Evolutionary conservation across 2,329 filamentous ascomycete genomes (phyloP).

Genomic region (Colletotrichum sp.): DNA sequence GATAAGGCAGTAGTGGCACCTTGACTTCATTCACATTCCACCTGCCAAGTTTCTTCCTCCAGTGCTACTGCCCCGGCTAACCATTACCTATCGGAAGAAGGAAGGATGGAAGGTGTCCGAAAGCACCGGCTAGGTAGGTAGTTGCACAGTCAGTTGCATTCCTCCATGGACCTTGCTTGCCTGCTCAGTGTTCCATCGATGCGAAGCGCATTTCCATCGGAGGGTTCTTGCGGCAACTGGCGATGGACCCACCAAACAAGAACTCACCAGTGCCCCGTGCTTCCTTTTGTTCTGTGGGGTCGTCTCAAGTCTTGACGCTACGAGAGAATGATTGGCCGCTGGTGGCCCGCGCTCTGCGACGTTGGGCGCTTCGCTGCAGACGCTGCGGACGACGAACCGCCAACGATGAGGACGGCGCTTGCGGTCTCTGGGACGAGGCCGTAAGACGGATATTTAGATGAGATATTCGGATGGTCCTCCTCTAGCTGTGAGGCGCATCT

Average conservation of each 20-base stretch:
- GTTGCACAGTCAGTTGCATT: not conserved
- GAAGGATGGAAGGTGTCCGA: not conserved
- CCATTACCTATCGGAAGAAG: not conserved
- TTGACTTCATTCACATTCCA: not conserved
- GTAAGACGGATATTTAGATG: not conserved
- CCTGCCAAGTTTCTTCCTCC: not conserved
- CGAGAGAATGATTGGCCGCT: slow-evolving; percentile 9
- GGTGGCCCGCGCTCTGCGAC: slow-evolving; percentile 7
- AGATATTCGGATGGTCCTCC: not conserved
- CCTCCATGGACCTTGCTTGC: not conserved
- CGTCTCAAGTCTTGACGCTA: slow-evolving; percentile 18
- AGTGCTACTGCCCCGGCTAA: not conserved
- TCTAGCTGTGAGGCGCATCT: not conserved
- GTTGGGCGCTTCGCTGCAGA: slow-evolving; percentile 16
- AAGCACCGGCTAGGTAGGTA: not conserved
- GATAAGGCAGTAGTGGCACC: not conserved
- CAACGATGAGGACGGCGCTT: not conserved
- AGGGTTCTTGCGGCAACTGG: slow-evolving; percentile 1
- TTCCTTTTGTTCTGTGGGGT: not conserved
- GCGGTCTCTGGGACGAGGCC: not conserved
- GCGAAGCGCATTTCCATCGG: not conserved
- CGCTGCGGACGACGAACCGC: not conserved
- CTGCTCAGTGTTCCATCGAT: not conserved
- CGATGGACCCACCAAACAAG: slow-evolving; percentile 15
- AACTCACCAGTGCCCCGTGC: slow-evolving; percentile 15